Evolutionary conservation across 768 basidiomycete genomes (phyloP).

Genomic region (Macrolepiota albuminosa): DNA sequence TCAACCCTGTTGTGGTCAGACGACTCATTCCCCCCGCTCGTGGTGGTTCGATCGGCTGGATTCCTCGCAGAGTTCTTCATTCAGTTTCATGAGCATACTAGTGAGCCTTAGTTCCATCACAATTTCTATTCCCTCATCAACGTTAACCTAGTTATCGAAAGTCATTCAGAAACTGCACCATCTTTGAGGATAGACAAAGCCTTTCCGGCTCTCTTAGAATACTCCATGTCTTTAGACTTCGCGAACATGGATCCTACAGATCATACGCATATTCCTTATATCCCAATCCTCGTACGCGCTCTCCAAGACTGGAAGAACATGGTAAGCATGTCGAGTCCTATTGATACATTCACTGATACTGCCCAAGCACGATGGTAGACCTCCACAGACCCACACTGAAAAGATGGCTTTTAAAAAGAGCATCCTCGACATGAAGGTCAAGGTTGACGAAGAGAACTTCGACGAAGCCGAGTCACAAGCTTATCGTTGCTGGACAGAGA

Average conservation of each 20-base stretch:
- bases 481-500: conserved; percentile 68
- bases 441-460: conserved; percentile 93
- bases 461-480: conserved; percentile 91
- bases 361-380: conserved; percentile 58
- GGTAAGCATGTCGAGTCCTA: conserved; percentile 36
- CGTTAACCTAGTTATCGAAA: conserved; percentile 70
- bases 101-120: conserved; percentile 38
- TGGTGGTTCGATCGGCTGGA: conserved; percentile 80
- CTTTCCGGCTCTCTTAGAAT: conserved; percentile 76
- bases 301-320: conserved; percentile 78
- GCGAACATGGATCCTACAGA: conserved; percentile 81
- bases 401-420: conserved; percentile 72
- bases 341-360: not conserved
- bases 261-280: conserved; percentile 87
- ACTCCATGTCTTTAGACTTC: conserved; percentile 69
- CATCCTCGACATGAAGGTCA: conserved; percentile 61
- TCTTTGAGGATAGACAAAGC: conserved; percentile 86
- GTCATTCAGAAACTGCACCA: conserved; percentile 70
- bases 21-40: conserved; percentile 56
- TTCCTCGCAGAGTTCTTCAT: conserved; percentile 87
- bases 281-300: conserved; percentile 80
- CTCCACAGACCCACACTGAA: conserved; percentile 58
- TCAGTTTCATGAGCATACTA: conserved; percentile 84
- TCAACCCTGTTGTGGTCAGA: conserved; percentile 67
- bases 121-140: not conserved